Evolutionary conservation across 2,329 filamentous ascomycete genomes (phyloP).

Genomic region (Orbilia brochopaga): DNA sequence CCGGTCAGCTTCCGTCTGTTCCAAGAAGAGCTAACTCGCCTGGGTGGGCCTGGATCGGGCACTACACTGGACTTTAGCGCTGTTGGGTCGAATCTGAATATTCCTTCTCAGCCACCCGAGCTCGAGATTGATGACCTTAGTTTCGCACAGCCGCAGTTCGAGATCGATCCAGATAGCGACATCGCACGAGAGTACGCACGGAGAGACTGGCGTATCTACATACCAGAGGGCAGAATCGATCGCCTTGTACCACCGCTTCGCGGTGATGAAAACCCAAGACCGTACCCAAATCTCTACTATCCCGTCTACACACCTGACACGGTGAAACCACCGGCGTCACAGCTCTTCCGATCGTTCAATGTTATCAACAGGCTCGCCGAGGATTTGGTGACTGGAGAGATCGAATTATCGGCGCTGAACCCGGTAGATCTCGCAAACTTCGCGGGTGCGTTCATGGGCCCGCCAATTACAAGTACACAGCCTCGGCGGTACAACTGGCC

Average conservation of each 20-base stretch:
- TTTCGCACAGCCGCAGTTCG: not conserved
- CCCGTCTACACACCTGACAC: slow-evolving; percentile 1
- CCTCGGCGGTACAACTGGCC: slow-evolving; percentile 26
- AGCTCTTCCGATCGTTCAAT: slow-evolving; percentile 22
- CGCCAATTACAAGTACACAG: not conserved
- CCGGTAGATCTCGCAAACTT: slow-evolving; percentile 3
- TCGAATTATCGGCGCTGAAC: not conserved
- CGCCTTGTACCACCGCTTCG: not conserved
- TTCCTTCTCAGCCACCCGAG: not conserved
- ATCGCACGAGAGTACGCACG: slow-evolving; percentile 12
- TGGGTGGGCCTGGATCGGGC: not conserved
- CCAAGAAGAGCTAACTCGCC: slow-evolving; percentile 18
- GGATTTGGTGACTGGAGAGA: not conserved
- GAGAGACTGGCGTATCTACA: not conserved
- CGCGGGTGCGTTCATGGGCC: slow-evolving; percentile 24
- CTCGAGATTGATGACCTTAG: not conserved
- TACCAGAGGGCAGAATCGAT: slow-evolving; percentile 1
- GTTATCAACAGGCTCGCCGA: slow-evolving; percentile 15
- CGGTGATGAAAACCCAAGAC: slow-evolving; percentile 12
- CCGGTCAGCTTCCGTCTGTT: slow-evolving; percentile 32
- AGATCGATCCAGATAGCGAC: slow-evolving; percentile 6
- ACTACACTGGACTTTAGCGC: slow-evolving; percentile 11
- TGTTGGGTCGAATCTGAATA: slow-evolving; percentile 1
- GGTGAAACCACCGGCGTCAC: not conserved
- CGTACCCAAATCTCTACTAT: slow-evolving; percentile 15